A percentile compares a stretch with the other conserved stretches of the same genome.
These are phyloP conservation scores for Paecilomyces sp. DNA, from an alignment of 2,329 filamentous ascomycete species.

Conservation along the genomic window DNA sequence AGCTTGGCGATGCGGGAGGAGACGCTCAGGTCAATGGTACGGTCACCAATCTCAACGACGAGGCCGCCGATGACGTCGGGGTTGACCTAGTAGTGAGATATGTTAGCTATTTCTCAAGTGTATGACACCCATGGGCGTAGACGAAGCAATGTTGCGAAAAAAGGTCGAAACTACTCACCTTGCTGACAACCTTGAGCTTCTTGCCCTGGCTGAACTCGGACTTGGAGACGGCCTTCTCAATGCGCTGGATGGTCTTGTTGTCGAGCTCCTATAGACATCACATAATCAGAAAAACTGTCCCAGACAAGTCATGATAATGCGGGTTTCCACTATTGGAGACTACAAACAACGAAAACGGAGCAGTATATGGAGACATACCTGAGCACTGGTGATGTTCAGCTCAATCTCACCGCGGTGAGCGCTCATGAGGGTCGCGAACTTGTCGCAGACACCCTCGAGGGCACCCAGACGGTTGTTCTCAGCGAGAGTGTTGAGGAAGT, in stretches of 20 bases:
- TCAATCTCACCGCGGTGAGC: constrained; percentile 90
- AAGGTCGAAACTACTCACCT: constrained; percentile 47
- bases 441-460: constrained; percentile 73
- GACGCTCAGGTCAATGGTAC: constrained; percentile 42
- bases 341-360: background rate
- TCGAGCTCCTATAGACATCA: constrained; percentile 64
- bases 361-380: constrained; percentile 50
- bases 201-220: constrained; percentile 84
- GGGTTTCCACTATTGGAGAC: background rate
- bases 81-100: constrained; percentile 60
- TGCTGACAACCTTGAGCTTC: constrained; percentile 95
- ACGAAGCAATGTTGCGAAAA: background rate
- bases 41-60: constrained; percentile 50
- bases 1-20: constrained; percentile 92
- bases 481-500: constrained; percentile 83
- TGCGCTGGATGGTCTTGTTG: constrained; percentile 72
- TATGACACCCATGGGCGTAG: background rate
- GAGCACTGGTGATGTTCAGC: constrained; percentile 81
- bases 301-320: background rate
- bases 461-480: constrained; percentile 93
- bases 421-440: constrained; percentile 82
- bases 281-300: background rate
- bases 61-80: constrained; percentile 90
- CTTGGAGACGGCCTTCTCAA: constrained; percentile 84
- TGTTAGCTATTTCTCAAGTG: background rate